phyloP scores from a whole-genome alignment of 2,329 filamentous ascomycete species.

The Tricladium varicosporioides region DNA sequence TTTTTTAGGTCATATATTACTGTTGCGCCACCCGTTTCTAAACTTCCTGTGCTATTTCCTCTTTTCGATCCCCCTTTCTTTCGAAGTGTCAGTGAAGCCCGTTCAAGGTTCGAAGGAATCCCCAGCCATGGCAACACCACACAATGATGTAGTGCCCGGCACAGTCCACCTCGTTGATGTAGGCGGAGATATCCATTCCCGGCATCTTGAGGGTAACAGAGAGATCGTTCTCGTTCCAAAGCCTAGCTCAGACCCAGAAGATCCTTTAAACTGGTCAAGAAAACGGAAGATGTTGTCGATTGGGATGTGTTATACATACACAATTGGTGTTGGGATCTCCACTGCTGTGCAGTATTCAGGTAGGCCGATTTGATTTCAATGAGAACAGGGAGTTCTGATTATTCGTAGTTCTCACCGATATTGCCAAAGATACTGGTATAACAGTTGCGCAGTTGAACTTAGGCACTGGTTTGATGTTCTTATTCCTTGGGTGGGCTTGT shows the following conservation, averaged over 20 bases:
- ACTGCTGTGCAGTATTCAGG: slow-evolving; percentile 30
- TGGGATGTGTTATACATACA: slow-evolving; percentile 3
- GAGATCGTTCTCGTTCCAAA: slow-evolving; percentile 28
- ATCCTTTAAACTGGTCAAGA: slow-evolving; percentile 36
- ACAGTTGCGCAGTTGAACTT: slow-evolving; percentile 36
- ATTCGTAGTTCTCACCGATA: slow-evolving; percentile 39
- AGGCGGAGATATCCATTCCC: slow-evolving; percentile 10
- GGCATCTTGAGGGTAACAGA: slow-evolving; percentile 17
- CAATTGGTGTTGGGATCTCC: slow-evolving; percentile 10
- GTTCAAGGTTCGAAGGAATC: too few relatives aligned
- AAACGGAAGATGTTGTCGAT: slow-evolving; percentile 28
- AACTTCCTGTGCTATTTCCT: too few relatives aligned
- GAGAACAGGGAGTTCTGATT: too few relatives aligned
- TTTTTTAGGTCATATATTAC: too few relatives aligned
- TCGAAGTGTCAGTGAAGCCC: too few relatives aligned
- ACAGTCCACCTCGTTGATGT: slow-evolving; percentile 29
- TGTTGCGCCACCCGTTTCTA: too few relatives aligned
- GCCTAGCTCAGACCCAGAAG: slow-evolving; percentile 35
- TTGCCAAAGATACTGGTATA: slow-evolving; percentile 44
- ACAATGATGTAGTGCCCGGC: slow-evolving; percentile 21
- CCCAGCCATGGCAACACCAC: not conserved
- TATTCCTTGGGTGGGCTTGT: slow-evolving; percentile 48
- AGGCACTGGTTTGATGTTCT: slow-evolving; percentile 49
- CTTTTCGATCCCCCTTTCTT: too few relatives aligned
- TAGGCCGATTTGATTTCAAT: too few relatives aligned